These are phyloP conservation scores for Emergomyces africanus DNA, from an alignment of 2,329 filamentous ascomycete species.

Conservation along the genomic window DNA sequence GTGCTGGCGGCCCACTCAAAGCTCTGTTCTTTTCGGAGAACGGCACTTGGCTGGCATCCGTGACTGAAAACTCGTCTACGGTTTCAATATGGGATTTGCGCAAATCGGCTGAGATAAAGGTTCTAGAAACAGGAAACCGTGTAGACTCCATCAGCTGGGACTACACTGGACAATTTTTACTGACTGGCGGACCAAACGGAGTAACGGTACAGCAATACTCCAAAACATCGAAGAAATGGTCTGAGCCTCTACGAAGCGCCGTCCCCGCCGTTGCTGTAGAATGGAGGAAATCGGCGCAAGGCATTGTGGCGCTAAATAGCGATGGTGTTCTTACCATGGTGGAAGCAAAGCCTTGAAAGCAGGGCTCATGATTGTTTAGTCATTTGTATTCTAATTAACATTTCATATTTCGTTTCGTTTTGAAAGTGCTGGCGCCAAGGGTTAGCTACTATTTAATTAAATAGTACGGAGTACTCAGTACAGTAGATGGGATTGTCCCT, in stretches of 20 bases:
- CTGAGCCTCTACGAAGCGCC: constrained; percentile 66
- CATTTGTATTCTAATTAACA: constrained; percentile 13
- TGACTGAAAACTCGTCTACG: constrained; percentile 60
- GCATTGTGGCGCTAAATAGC: constrained; percentile 58
- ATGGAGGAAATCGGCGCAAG: constrained; percentile 67
- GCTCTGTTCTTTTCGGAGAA: constrained; percentile 86
- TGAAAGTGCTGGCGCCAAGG: constrained; percentile 3
- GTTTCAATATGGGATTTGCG: constrained; percentile 87
- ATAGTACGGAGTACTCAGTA: too few relatives aligned
- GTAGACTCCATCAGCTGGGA: constrained; percentile 76
- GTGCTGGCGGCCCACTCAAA: constrained; percentile 52
- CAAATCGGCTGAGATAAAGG: constrained; percentile 69
- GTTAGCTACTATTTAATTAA: background rate
- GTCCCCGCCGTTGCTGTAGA: constrained; percentile 58
- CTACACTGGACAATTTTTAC: constrained; percentile 87
- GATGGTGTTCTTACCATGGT: constrained; percentile 67
- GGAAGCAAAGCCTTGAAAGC: constrained; percentile 38
- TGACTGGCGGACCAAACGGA: constrained; percentile 65
- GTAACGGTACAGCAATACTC: constrained; percentile 80
- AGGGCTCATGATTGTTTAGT: constrained; percentile 11
- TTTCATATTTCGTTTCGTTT: constrained; percentile 9
- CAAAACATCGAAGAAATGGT: constrained; percentile 81
- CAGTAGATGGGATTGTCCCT: too few relatives aligned
- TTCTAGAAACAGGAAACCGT: constrained; percentile 71
- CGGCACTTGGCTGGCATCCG: constrained; percentile 85